A percentile compares a stretch with the other conserved stretches of the same genome.
Evolutionary conservation across 1,139 yeast genomes (phyloP).

Genomic region (Saccharomyces uvarum): DNA sequence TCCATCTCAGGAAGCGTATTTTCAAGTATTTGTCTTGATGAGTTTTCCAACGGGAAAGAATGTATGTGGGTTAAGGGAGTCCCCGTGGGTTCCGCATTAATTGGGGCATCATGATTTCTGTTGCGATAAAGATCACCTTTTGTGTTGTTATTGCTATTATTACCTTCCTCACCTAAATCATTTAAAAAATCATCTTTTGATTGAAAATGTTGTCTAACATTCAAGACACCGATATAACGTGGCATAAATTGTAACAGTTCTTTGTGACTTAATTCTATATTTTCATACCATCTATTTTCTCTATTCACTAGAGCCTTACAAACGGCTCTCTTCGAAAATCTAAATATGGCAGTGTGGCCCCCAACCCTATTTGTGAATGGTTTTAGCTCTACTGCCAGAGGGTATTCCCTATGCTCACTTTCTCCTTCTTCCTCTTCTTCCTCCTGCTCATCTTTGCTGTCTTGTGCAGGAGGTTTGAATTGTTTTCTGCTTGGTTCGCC

Average conservation of each 20-base stretch:
- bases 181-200: conserved; percentile 18
- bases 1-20: neutral
- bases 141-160: neutral
- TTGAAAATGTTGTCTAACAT: conserved; percentile 58
- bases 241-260: conserved; percentile 84
- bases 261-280: conserved; percentile 68
- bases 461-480: conserved; percentile 24
- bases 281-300: conserved; percentile 87
- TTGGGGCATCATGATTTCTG: neutral
- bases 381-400: conserved; percentile 73
- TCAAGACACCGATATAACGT: conserved; percentile 82
- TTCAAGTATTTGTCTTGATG: neutral
- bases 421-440: conserved; percentile 17
- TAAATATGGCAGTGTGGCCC: conserved; percentile 94
- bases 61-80: conserved; percentile 19
- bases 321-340: conserved; percentile 87
- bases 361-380: conserved; percentile 93
- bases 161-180: neutral
- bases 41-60: conserved; percentile 11
- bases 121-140: neutral
- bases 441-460: conserved; percentile 36
- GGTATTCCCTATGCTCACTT: conserved; percentile 38
- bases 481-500: conserved; percentile 11
- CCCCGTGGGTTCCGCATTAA: conserved; percentile 2
- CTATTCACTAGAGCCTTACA: conserved; percentile 87